Evolutionary conservation across 208 protist genomes (phyloP).

Genomic region (Porcisia hertigi): DNA sequence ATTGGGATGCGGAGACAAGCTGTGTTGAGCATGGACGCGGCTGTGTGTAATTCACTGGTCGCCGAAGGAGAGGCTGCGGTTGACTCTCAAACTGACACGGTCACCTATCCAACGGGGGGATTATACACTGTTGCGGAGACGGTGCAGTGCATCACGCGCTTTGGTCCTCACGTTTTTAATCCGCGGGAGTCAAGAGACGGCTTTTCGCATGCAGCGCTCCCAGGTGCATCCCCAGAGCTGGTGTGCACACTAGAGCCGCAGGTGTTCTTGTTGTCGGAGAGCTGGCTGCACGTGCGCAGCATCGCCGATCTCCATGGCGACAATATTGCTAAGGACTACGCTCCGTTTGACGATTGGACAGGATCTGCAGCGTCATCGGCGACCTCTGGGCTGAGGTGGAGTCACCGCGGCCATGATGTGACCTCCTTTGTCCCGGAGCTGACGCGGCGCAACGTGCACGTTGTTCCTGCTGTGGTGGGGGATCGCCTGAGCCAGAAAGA

Average conservation of each 20-base stretch:
- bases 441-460: conserved; percentile 30
- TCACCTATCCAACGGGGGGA: conserved; percentile 61
- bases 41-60: neutral
- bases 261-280: conserved; percentile 63
- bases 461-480: conserved; percentile 57
- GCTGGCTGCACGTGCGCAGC: conserved; percentile 64
- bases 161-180: neutral
- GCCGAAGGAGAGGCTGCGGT: neutral
- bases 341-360: neutral
- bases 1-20: conserved; percentile 42
- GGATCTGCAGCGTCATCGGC: neutral
- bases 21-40: neutral
- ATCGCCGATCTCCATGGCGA: conserved; percentile 40
- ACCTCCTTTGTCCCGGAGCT: conserved; percentile 12
- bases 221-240: neutral
- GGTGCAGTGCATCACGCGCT: conserved; percentile 23
- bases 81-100: conserved; percentile 9
- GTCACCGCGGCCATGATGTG: neutral
- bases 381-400: neutral
- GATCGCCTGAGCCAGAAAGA: conserved; percentile 51
- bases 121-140: conserved; percentile 54
- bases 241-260: conserved; percentile 23
- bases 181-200: neutral
- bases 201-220: neutral
- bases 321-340: neutral